phyloP scores from a whole-genome alignment of 345 rosid species.

The Dimocarpus longan region DNA sequence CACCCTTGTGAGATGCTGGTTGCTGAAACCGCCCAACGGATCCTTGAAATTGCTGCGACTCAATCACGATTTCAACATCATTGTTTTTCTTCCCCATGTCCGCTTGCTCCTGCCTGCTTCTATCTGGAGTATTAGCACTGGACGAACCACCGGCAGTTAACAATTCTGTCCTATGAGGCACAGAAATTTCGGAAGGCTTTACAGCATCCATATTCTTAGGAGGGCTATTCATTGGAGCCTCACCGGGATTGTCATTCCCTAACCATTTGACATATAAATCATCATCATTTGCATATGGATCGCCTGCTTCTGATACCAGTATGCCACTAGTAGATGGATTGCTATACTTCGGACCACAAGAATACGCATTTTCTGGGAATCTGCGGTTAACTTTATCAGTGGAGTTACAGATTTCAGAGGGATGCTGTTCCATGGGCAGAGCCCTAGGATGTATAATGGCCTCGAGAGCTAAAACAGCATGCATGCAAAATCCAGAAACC shows the following conservation, averaged over 20 bases:
- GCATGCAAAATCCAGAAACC: constrained; percentile 67
- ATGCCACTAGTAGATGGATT: constrained; percentile 29
- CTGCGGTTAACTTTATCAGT: constrained; percentile 24
- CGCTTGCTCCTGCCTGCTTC: constrained; percentile 26
- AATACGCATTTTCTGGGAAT: constrained; percentile 27
- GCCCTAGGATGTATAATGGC: constrained; percentile 84
- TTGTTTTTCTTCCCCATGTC: constrained; percentile 22
- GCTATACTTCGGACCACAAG: constrained; percentile 31
- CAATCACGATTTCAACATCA: constrained; percentile 35
- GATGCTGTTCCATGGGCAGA: constrained; percentile 53
- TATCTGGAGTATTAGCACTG: constrained; percentile 24
- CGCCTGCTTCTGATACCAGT: constrained; percentile 23
- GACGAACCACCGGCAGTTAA: constrained; percentile 17
- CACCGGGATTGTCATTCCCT: constrained; percentile 29
- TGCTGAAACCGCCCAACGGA: constrained; percentile 31
- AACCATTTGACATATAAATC: constrained; percentile 42
- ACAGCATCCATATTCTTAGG: constrained; percentile 21
- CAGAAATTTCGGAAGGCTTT: constrained; percentile 8
- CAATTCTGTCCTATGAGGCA: constrained; percentile 23
- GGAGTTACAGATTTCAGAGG: constrained; percentile 25
- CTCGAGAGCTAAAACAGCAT: constrained; percentile 75
- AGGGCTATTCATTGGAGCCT: constrained; percentile 23
- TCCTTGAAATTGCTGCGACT: constrained; percentile 32
- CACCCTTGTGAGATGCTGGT: constrained; percentile 28
- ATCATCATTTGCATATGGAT: constrained; percentile 44